A percentile compares a stretch with the other conserved stretches of the same genome.
Evolutionary conservation across 768 basidiomycete species (phyloP).

Genomic region (Suillus brevipes): DNA sequence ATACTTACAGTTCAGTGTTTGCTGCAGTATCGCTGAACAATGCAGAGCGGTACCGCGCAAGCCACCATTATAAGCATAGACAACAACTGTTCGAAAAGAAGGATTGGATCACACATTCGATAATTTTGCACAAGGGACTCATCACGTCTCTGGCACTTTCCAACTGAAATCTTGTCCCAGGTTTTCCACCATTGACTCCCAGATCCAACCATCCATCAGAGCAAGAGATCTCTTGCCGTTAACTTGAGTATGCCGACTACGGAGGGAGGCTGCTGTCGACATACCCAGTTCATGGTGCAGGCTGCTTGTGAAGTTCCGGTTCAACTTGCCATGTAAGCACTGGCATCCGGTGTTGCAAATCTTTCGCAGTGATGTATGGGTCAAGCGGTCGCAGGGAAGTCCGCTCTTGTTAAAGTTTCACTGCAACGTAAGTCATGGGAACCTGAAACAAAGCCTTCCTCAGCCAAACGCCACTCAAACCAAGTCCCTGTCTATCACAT

Average conservation of each 20-base stretch:
- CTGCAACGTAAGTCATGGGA: no score
- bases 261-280: neutral
- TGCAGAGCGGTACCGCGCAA: slow-evolving; percentile 78
- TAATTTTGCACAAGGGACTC: neutral
- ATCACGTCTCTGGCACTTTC: neutral
- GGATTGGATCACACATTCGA: neutral
- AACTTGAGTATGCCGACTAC: neutral
- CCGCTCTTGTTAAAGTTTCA: no score
- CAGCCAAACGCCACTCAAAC: no score
- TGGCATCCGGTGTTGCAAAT: no score
- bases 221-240: neutral
- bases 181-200: neutral
- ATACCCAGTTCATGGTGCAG: neutral
- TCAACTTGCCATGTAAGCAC: no score
- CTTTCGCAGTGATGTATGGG: no score
- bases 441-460: no score
- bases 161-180: neutral
- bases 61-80: slow-evolving; percentile 89
- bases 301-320: no score
- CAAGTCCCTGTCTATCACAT: no score
- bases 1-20: neutral
- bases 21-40: slow-evolving; percentile 42
- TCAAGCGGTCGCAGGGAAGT: no score
- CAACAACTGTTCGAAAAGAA: slow-evolving; percentile 26
- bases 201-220: neutral